Evolutionary conservation across 202 grass and related monocot genomes (phyloP).

Genomic region (Bolboschoenoplectus hybrid): DNA sequence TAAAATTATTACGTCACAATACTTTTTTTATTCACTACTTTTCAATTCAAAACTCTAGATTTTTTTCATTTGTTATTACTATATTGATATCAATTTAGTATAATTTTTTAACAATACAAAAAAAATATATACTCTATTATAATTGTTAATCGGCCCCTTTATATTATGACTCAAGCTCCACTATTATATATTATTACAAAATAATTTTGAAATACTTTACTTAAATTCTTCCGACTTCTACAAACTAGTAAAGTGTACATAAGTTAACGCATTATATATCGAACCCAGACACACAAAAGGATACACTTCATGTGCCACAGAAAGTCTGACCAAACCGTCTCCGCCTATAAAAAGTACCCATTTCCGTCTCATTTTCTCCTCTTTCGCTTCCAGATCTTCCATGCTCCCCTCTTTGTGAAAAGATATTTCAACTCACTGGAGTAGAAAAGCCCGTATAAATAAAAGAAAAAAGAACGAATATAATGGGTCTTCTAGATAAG

Average conservation of each 20-base stretch:
- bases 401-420: not conserved
- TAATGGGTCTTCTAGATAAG: constrained; percentile 88
- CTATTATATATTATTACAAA: too few relatives aligned
- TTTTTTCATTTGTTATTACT: too few relatives aligned
- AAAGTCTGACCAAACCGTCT: not conserved
- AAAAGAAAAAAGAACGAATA: not conserved
- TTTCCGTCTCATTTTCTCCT: not conserved
- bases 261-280: not conserved
- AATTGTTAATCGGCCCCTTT: too few relatives aligned
- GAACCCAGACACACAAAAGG: not conserved
- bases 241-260: not conserved
- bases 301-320: not conserved
- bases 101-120: too few relatives aligned
- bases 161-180: too few relatives aligned
- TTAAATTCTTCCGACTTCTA: not conserved
- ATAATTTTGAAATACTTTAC: too few relatives aligned
- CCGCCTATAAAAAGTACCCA: not conserved
- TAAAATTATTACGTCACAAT: too few relatives aligned
- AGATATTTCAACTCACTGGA: not conserved
- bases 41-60: too few relatives aligned
- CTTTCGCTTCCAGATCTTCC: constrained; percentile 35
- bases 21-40: too few relatives aligned
- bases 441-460: not conserved
- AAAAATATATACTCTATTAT: too few relatives aligned
- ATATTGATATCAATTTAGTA: too few relatives aligned